A percentile compares a stretch with the other conserved stretches of the same genome.
phyloP scores from a whole-genome alignment of 2,329 filamentous ascomycete genomes.

The Fusarium nodosum region DNA sequence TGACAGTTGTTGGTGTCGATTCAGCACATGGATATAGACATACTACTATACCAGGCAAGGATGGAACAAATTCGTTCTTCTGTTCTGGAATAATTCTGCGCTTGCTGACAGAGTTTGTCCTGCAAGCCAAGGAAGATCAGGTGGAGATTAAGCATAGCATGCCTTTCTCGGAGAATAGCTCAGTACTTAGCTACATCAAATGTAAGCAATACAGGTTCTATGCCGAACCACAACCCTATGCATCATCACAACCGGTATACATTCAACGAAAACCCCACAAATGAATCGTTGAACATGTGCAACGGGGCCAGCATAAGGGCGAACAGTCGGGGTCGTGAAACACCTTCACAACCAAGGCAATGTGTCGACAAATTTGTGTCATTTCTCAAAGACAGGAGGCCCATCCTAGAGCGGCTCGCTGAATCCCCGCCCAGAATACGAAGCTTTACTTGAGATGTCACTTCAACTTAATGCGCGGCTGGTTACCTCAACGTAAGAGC shows the following conservation, averaged over 20 bases:
- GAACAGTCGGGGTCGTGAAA: too few relatives aligned
- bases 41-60: conserved; percentile 2
- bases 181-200: neutral
- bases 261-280: too few relatives aligned
- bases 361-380: too few relatives aligned
- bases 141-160: neutral
- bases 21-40: neutral
- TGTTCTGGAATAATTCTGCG: conserved; percentile 26
- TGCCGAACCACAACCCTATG: neutral
- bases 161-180: neutral
- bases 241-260: neutral
- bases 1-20: neutral
- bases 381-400: too few relatives aligned
- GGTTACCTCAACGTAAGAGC: neutral
- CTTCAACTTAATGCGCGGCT: too few relatives aligned
- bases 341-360: too few relatives aligned
- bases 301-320: too few relatives aligned
- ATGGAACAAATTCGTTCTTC: conserved; percentile 5
- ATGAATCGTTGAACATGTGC: too few relatives aligned
- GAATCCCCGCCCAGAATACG: too few relatives aligned
- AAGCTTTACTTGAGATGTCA: too few relatives aligned
- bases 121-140: neutral
- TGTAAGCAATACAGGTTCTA: neutral
- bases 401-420: too few relatives aligned
- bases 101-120: conserved; percentile 7